Percentiles rank a stretch among this genome's conserved stretches.
These are phyloP conservation scores for Podila clonocystis DNA, from an alignment of 192 early-diverging fungal species.

Conservation along the genomic window DNA sequence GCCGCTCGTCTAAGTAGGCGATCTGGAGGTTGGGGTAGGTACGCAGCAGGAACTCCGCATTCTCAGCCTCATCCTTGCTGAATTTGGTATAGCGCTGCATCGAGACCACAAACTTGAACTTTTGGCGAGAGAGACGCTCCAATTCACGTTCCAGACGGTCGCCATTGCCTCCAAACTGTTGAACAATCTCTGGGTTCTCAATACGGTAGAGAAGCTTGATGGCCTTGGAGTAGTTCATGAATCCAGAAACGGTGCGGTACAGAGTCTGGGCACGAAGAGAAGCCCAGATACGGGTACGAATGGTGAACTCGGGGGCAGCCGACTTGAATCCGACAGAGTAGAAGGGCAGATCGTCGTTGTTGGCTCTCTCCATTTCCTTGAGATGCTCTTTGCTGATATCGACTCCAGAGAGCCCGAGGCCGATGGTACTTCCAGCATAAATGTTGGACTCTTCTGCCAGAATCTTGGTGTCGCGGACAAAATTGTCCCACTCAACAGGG, in stretches of 20 bases:
- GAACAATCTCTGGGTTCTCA: constrained; percentile 76
- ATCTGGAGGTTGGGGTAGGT: constrained; percentile 80
- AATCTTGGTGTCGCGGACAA: constrained; percentile 83
- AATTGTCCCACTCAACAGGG: constrained; percentile 85
- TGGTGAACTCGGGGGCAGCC: constrained; percentile 75
- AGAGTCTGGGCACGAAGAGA: constrained; percentile 83
- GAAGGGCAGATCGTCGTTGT: constrained; percentile 79
- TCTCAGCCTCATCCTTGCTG: constrained; percentile 73
- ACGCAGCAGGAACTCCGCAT: constrained; percentile 73
- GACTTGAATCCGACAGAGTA: constrained; percentile 81
- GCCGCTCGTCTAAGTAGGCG: constrained; percentile 75
- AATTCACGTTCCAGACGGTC: constrained; percentile 73
- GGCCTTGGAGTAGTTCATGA: constrained; percentile 86
- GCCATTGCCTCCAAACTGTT: constrained; percentile 65
- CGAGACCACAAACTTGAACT: constrained; percentile 81
- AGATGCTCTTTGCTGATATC: constrained; percentile 14
- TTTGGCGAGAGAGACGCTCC: constrained; percentile 68
- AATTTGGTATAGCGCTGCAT: constrained; percentile 88
- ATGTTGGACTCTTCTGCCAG: constrained; percentile 65
- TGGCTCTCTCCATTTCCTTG: constrained; percentile 65
- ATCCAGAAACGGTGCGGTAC: constrained; percentile 82
- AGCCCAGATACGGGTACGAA: constrained; percentile 87
- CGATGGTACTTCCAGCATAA: not conserved
- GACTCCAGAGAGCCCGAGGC: not conserved
- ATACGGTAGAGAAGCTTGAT: constrained; percentile 79